phyloP scores from a whole-genome alignment of 345 rosid genomes.

The Salix dunnii region DNA sequence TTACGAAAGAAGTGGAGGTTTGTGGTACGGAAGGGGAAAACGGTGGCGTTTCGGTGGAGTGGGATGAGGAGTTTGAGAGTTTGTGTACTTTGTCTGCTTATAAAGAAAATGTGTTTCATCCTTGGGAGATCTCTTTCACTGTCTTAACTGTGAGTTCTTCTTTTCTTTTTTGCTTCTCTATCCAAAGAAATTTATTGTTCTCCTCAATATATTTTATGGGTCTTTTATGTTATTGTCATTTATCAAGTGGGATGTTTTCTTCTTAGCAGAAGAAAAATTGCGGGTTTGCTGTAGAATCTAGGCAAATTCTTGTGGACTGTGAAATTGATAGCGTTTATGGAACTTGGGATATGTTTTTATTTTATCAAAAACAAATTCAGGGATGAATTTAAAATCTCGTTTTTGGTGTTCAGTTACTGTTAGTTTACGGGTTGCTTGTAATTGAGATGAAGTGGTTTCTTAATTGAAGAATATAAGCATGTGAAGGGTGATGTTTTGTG shows the following conservation, averaged over 20 bases:
- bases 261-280: background rate
- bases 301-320: background rate
- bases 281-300: background rate
- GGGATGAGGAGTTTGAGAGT: slow-evolving; percentile 87
- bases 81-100: slow-evolving; percentile 64
- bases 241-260: background rate
- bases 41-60: slow-evolving; percentile 42
- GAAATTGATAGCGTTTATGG: background rate
- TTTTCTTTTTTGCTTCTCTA: background rate
- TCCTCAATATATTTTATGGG: background rate
- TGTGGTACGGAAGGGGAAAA: slow-evolving; percentile 24
- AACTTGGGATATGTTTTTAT: background rate
- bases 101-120: slow-evolving; percentile 71
- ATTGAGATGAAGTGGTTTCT: background rate
- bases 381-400: background rate
- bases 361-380: background rate
- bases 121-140: slow-evolving; percentile 92
- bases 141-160: slow-evolving; percentile 64
- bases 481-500: background rate
- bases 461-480: background rate
- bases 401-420: background rate
- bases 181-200: background rate
- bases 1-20: slow-evolving; percentile 59
- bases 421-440: background rate
- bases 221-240: background rate